Evolutionary conservation across 2,329 filamentous ascomycete species (phyloP).

Genomic region (Triangularia verruculosa): DNA sequence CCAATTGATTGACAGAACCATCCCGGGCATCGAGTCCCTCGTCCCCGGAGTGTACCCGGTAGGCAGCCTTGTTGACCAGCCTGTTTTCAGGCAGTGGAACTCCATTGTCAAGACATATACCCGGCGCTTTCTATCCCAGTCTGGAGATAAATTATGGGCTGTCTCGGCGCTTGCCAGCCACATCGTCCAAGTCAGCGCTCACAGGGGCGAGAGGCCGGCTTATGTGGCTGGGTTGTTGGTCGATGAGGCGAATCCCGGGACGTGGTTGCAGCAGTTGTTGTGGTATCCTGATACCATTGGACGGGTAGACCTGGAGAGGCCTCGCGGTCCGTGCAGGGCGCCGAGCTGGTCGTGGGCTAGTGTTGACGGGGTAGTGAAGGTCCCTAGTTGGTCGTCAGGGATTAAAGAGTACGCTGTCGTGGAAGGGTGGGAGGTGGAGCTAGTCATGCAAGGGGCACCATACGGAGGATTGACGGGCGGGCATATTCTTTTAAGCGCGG

Average conservation of each 20-base stretch:
- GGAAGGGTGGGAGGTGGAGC: not conserved
- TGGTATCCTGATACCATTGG: not conserved
- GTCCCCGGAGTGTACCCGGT: conserved; percentile 5
- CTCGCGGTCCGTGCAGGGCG: not conserved
- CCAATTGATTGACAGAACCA: not conserved
- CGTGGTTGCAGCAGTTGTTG: conserved; percentile 10
- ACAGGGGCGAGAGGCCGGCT: not conserved
- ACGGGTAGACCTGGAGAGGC: not conserved
- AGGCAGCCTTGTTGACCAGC: conserved; percentile 6
- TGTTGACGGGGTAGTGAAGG: conserved; percentile 4
- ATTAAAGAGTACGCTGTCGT: not conserved
- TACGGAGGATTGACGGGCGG: not conserved
- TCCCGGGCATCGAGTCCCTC: conserved; percentile 6
- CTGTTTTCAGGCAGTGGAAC: conserved; percentile 3
- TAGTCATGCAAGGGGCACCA: not conserved
- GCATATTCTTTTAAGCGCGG: not conserved
- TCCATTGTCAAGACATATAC: conserved; percentile 9
- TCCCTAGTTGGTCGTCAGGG: not conserved
- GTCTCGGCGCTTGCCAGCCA: conserved; percentile 10
- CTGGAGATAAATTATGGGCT: conserved; percentile 8
- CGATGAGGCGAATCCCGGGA: not conserved
- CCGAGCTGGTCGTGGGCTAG: conserved; percentile 16
- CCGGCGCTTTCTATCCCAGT: not conserved
- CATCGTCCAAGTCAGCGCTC: conserved; percentile 2
- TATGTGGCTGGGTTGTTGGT: conserved; percentile 9